These are phyloP conservation scores for Parastagonospora avenae DNA, from an alignment of 2,329 filamentous ascomycete species.

Conservation along the genomic window DNA sequence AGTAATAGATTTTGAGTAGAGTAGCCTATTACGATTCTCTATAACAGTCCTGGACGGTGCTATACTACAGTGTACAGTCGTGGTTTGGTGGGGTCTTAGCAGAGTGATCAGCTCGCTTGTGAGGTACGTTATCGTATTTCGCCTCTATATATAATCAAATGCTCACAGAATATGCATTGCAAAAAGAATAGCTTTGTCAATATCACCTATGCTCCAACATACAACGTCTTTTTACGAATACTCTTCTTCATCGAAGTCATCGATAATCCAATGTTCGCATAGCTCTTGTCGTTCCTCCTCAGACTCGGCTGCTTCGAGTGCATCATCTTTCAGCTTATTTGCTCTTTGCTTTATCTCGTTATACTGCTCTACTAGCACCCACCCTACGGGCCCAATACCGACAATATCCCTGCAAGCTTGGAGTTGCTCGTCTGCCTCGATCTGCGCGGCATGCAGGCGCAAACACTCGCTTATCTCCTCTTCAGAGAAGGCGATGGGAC, in stretches of 20 bases:
- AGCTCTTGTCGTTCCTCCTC: constrained; percentile 21
- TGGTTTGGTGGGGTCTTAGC: no score
- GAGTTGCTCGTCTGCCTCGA: constrained; percentile 31
- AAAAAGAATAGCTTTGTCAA: no score
- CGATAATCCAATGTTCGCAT: constrained; percentile 34
- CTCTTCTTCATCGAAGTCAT: constrained; percentile 41
- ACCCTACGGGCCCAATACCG: constrained; percentile 33
- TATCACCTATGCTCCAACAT: neutral
- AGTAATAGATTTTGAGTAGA: no score
- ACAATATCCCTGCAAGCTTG: constrained; percentile 26
- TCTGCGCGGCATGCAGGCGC: constrained; percentile 25
- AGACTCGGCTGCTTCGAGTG: constrained; percentile 28
- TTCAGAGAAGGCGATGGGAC: constrained; percentile 28
- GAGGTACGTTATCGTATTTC: no score
- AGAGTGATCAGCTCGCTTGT: no score
- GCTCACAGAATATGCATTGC: no score
- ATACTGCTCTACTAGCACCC: constrained; percentile 34
- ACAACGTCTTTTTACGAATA: constrained; percentile 16
- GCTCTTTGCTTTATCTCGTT: constrained; percentile 16
- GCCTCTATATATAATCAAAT: no score
- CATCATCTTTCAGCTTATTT: constrained; percentile 25
- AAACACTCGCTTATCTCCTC: constrained; percentile 23
- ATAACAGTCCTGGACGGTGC: no score
- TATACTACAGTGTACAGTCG: no score
- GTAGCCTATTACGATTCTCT: no score